Base-by-base conservation (phyloP, 495 filamentous ascomycete genomes). In the Trypethelium eluteriae region DNA sequence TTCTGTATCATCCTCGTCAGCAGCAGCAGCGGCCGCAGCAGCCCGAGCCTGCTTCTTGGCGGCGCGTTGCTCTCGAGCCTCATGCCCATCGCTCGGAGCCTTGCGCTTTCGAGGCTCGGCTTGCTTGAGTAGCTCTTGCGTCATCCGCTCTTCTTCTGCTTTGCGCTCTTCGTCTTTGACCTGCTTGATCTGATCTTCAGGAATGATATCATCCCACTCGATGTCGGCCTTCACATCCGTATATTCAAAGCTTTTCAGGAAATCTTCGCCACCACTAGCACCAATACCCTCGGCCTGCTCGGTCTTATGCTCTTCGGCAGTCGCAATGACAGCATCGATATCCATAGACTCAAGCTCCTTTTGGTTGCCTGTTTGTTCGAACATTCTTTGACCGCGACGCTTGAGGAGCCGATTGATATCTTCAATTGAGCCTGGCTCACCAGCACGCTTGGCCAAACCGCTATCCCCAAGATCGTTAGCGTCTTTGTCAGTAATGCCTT, bases 121-220 rank as follows among this genome's bases (percentile, higher is more conserved):
- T 70, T 93, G 86, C 71, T 95, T 91, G 63, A 96, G 85, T 38
- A 94, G 84, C 63, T 87, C 86, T 18, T 85, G 87, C 5, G 96
- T 86, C 71, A 94, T 94, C 59, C 86, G 84, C 39, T 93, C 91
- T 66, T 97, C 87, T 25, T 88, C 85, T 72, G 88, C 89, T 73
- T 85, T 84, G 70, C 92, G 89, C 74, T 96, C 93, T 66, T 95
- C 91, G 0, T 86, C 89, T 74, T 93, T 95, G 75, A 98, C 88
- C 62, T 85, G 86, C 34, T 89, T 92, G 32, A 98, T 84, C 71
- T 95, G 84, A 6, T 96, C 92, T 69, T 91, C 92, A 1, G 94
- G 95, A 68, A 99, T 99, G 73, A 99, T 98, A 65, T 97, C 88
- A 70, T 98, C 95, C 94, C 94, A 98, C 67, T 89, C 89, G 46